phyloP scores from a whole-genome alignment of 371 early-diverging fungal genomes.

The Sanchytrium tribonematis region DNA sequence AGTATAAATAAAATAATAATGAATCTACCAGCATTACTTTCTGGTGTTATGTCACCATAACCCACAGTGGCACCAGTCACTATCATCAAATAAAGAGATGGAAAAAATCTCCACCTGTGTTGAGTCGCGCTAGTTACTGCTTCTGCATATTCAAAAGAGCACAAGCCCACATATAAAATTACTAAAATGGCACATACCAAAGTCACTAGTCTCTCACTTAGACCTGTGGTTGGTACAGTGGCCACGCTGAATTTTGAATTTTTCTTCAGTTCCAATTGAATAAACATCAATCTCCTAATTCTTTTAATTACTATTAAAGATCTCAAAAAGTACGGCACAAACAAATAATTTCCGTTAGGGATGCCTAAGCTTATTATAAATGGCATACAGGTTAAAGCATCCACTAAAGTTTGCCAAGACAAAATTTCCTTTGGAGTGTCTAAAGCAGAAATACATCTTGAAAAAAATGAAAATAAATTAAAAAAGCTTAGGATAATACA shows the following conservation, averaged over 20 bases:
- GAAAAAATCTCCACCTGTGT: neutral
- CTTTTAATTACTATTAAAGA: conserved; percentile 26
- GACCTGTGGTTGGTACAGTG: conserved; percentile 5
- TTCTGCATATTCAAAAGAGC: conserved; percentile 26
- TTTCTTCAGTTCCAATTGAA: conserved; percentile 19
- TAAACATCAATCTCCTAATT: conserved; percentile 25
- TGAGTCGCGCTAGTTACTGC: neutral
- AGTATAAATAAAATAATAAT: conserved; percentile 37
- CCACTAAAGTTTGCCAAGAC: conserved; percentile 13
- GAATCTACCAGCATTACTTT: conserved; percentile 24
- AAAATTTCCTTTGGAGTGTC: neutral
- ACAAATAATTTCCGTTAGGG: conserved; percentile 20
- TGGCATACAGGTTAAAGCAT: conserved; percentile 22
- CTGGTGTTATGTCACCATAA: conserved; percentile 44
- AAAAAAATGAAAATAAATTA: neutral
- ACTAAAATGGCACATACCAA: conserved; percentile 29
- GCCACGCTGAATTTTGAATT: conserved; percentile 4
- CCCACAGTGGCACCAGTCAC: conserved; percentile 45
- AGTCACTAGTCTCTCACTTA: conserved; percentile 26
- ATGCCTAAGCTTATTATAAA: conserved; percentile 22
- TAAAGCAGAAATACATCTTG: neutral
- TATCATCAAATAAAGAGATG: conserved; percentile 18
- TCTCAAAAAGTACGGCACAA: conserved; percentile 30
- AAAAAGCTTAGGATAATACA: neutral
- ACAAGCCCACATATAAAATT: conserved; percentile 33